Base-by-base conservation (phyloP, 1,139 yeast species). In the Taphrina flavorubra region DNA sequence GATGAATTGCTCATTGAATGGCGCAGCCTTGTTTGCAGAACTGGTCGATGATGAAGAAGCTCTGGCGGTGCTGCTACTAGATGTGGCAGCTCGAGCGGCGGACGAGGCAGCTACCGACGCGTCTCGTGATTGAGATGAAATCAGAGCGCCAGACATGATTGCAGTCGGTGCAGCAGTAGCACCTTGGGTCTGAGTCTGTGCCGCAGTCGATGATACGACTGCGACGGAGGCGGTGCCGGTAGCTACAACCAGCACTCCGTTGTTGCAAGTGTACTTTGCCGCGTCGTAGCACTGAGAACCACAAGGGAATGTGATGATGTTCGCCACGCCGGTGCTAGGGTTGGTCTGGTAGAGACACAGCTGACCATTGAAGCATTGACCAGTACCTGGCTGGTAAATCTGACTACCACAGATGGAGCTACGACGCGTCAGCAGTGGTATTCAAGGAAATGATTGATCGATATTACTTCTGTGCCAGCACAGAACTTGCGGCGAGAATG, bases 251-350 rank as follows among this genome's bases (percentile, higher is more conserved):
- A 63, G 49, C 36, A 63, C 67, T 11, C 51, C 59, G 39, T 39
- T 39, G 42, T 34, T 34, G 49, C 67, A 63, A 36, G 42, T 46
- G 46, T 63, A 63, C 61, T 63, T 63, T 31, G 59, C 67, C 10
- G 67, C 67, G 47, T 63, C 67, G 20, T 55, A 63, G 47, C 67
- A 63, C 55, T 40, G 53, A 14, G 67, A 16, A 16, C 67, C 67
- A 46, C 67, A 63, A 6, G 51, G 61, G 49, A 18, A 63, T 13
- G 60, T 63, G 47, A 63, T 46, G 67, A 63, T 49, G 51, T 63
- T 40, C 40, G 56, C 46, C 20, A 18, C 46, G 14, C 61, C 67
- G 20, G 67, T 63, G 31, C 40, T 8, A 5, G 62, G 51, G 39
- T 63, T 55, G 16, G 67, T 55, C 47, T 40, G 42, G 47, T 63